A percentile compares a stretch with the other conserved stretches of the same genome.
Conservation (phyloP, 129 eudicot species). For the Mikania micrantha region DNA sequence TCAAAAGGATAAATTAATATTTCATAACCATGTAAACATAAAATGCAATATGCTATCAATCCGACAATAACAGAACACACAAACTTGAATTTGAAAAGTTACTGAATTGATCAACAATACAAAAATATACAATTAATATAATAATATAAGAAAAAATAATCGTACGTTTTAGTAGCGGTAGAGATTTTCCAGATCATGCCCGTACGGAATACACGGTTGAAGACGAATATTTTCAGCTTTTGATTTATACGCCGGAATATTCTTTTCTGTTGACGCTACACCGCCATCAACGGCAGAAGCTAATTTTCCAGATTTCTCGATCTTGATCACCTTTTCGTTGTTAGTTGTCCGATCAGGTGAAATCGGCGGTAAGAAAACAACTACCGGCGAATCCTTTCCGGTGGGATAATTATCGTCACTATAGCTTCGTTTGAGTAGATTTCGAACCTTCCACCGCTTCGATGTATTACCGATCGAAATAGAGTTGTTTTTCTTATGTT, state of each 20-base stretch:
- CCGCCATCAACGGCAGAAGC: not conserved
- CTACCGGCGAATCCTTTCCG: not conserved
- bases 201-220: conserved; percentile 25
- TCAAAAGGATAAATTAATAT: too few relatives aligned
- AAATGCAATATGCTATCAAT: too few relatives aligned
- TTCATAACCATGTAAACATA: too few relatives aligned
- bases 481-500: conserved; percentile 59
- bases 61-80: too few relatives aligned
- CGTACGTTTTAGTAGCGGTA: conserved; percentile 19
- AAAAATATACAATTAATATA: too few relatives aligned
- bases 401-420: conserved; percentile 25
- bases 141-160: not conserved
- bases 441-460: conserved; percentile 32
- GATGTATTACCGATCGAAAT: conserved; percentile 3
- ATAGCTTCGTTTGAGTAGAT: conserved; percentile 25
- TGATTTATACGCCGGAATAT: conserved; percentile 18
- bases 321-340: conserved; percentile 14
- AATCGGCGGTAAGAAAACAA: not conserved
- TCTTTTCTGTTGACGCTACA: not conserved
- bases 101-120: too few relatives aligned
- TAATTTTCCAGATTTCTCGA: not conserved
- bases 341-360: conserved; percentile 1
- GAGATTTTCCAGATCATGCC: conserved; percentile 18
- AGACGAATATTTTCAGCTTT: conserved; percentile 10
- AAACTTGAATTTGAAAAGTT: too few relatives aligned